Conservation (phyloP, 1,284 basidiomycete species). For the Marasmius tenuissimus region DNA sequence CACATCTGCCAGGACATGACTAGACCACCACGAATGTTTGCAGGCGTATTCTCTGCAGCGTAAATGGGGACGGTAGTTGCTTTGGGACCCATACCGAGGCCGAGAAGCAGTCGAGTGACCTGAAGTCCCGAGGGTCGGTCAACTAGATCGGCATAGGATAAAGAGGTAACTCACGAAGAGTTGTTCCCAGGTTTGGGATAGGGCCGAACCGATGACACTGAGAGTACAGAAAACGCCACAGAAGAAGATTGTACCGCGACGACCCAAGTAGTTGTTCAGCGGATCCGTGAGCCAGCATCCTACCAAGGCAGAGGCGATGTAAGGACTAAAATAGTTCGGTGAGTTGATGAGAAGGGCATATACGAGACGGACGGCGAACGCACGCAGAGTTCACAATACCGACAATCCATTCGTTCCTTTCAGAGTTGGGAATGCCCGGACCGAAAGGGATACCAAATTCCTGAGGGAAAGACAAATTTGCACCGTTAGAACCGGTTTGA, state of each 20-base stretch:
- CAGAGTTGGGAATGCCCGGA: constrained; percentile 25
- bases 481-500: constrained; percentile 63
- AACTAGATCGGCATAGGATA: not conserved
- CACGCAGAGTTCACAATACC: constrained; percentile 44
- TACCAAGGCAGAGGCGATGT: constrained; percentile 37
- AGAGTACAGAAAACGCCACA: constrained; percentile 58
- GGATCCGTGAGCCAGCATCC: constrained; percentile 53
- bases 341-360: too few relatives aligned
- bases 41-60: constrained; percentile 62
- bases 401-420: constrained; percentile 44
- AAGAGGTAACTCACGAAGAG: constrained; percentile 33
- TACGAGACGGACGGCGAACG: too few relatives aligned
- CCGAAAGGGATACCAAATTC: constrained; percentile 44
- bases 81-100: constrained; percentile 69
- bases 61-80: constrained; percentile 60
- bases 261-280: constrained; percentile 52
- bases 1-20: constrained; percentile 69
- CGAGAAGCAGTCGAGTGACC: constrained; percentile 58
- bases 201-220: constrained; percentile 57
- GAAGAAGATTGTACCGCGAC: constrained; percentile 71
- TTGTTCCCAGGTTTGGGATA: constrained; percentile 57
- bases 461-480: constrained; percentile 62
- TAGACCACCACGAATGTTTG: constrained; percentile 66
- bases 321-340: constrained; percentile 31
- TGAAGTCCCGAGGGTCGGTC: constrained; percentile 13